Conservation (phyloP, 768 basidiomycete species). For the Pulveroboletus ravenelii region DNA sequence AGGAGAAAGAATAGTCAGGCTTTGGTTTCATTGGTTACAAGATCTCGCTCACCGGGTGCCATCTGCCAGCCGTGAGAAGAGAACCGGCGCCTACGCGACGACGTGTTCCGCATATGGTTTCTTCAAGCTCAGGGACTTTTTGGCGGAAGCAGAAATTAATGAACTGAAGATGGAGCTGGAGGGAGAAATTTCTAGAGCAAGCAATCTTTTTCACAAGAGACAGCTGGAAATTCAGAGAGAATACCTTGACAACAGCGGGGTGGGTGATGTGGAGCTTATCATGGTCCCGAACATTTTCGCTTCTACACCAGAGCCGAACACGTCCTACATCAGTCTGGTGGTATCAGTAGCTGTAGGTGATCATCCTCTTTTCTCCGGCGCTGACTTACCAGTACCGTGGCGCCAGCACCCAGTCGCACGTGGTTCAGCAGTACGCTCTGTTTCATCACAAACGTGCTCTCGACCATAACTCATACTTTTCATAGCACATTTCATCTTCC, state of each 20-base stretch:
- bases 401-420: constrained; percentile 16
- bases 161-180: constrained; percentile 14
- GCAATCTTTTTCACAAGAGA: constrained; percentile 7
- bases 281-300: constrained; percentile 16
- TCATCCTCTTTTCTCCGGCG: not conserved
- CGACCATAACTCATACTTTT: not conserved
- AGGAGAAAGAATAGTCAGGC: constrained; percentile 16
- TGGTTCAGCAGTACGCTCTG: constrained; percentile 10
- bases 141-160: constrained; percentile 5
- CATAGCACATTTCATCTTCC: constrained; percentile 14
- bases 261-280: constrained; percentile 16
- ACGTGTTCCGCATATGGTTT: constrained; percentile 14
- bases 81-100: constrained; percentile 15
- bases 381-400: not conserved
- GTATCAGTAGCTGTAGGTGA: constrained; percentile 10
- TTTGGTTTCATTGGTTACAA: not conserved
- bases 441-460: not conserved
- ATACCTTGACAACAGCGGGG: constrained; percentile 1
- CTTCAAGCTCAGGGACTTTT: constrained; percentile 15
- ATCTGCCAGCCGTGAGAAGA: constrained; percentile 4
- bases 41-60: not conserved
- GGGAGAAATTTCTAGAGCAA: not conserved
- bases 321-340: constrained; percentile 11
- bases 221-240: constrained; percentile 11
- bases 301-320: constrained; percentile 3